Percentiles rank a stretch among this genome's conserved stretches.
Evolutionary conservation across 2,329 filamentous ascomycete genomes (phyloP).

Genomic region (Colletotrichum agaves): DNA sequence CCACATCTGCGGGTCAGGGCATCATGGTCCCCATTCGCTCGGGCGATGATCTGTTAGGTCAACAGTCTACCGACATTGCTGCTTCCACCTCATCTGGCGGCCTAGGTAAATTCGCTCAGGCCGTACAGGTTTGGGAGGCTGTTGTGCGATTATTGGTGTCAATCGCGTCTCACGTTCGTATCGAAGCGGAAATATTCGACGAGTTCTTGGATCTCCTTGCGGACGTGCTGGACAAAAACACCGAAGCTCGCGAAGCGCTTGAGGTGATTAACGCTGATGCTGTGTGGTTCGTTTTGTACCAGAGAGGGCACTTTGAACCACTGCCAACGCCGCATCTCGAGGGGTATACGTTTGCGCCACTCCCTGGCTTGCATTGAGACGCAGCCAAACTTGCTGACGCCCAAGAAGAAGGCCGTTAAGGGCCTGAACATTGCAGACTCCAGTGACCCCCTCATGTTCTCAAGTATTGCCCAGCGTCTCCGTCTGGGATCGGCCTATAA

Average conservation of each 20-base stretch:
- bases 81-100: conserved; percentile 44
- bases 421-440: too few relatives aligned
- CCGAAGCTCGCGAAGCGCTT: conserved; percentile 65
- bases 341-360: conserved; percentile 51
- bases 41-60: conserved; percentile 40
- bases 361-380: conserved; percentile 32
- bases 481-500: too few relatives aligned
- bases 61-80: conserved; percentile 24
- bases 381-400: not conserved
- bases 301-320: conserved; percentile 53
- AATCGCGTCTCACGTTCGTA: conserved; percentile 69
- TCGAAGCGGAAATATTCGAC: conserved; percentile 79
- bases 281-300: conserved; percentile 75
- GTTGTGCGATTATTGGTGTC: conserved; percentile 67
- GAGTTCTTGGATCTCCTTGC: conserved; percentile 73
- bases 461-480: too few relatives aligned
- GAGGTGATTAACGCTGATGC: conserved; percentile 77
- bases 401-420: not conserved
- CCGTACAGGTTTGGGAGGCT: conserved; percentile 72
- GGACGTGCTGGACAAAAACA: conserved; percentile 58
- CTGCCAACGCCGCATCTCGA: conserved; percentile 54
- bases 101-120: conserved; percentile 69
- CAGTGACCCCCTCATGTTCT: too few relatives aligned
- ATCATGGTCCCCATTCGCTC: conserved; percentile 44
- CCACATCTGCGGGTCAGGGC: conserved; percentile 10